A percentile compares a stretch with the other conserved stretches of the same genome.
These are phyloP conservation scores for Ilex aquifolium DNA, from an alignment of 257 asterid species.

Conservation along the genomic window DNA sequence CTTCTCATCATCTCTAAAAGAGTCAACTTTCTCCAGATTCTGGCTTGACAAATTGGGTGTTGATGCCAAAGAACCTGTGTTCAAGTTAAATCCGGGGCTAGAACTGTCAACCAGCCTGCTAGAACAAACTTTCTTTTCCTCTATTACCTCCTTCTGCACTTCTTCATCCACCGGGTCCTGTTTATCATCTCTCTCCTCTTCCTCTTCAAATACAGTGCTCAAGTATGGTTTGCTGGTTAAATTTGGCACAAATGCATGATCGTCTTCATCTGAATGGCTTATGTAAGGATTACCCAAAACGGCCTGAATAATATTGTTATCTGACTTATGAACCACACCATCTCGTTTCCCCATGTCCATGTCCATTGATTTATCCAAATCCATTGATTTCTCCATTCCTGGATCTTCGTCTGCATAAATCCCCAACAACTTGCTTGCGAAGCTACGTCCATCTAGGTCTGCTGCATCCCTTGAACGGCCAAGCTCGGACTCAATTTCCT, in stretches of 20 bases:
- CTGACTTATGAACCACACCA: background rate
- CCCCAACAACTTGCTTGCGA: conserved; percentile 58
- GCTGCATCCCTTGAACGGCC: conserved; percentile 43
- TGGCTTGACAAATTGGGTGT: conserved; percentile 23
- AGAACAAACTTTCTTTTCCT: conserved; percentile 50
- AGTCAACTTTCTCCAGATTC: conserved; percentile 8
- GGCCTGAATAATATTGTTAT: conserved; percentile 12
- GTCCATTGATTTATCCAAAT: conserved; percentile 68
- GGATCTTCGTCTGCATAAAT: conserved; percentile 44
- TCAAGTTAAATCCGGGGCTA: conserved; percentile 1
- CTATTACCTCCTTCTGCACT: conserved; percentile 75
- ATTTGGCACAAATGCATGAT: conserved; percentile 14
- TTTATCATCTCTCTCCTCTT: conserved; percentile 48
- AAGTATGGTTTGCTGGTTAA: conserved; percentile 40
- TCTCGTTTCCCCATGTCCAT: conserved; percentile 41
- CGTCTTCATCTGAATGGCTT: conserved; percentile 33
- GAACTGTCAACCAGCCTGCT: conserved; percentile 3
- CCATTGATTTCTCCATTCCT: conserved; percentile 97
- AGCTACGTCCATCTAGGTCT: conserved; percentile 52
- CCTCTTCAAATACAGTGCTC: conserved; percentile 80
- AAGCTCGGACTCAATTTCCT: conserved; percentile 67
- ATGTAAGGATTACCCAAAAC: conserved; percentile 20
- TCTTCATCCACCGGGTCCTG: conserved; percentile 46
- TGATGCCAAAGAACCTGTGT: conserved; percentile 3
- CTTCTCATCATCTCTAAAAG: background rate